Conservation (phyloP, 2,329 filamentous ascomycete species). For the Scedosporium dehoogii region DNA sequence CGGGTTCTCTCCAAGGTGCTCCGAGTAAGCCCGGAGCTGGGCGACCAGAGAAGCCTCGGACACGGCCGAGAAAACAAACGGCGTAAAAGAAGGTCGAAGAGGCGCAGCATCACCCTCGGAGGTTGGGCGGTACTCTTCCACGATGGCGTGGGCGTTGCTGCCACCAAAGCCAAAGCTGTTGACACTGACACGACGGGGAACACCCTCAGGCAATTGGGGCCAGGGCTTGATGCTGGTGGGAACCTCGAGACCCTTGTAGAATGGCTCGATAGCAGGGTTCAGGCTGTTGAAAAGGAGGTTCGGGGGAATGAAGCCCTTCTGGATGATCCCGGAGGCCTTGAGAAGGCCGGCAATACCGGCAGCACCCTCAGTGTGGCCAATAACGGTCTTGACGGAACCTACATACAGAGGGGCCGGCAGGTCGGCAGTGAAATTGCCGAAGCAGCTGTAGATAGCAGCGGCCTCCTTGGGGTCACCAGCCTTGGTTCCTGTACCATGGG, state of each 20-base stretch:
- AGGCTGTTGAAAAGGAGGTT: slow-evolving; percentile 13
- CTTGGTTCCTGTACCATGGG: not conserved
- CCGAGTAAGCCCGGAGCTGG: not conserved
- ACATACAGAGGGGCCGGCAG: slow-evolving; percentile 20
- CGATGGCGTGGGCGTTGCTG: slow-evolving; percentile 18
- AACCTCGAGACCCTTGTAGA: not conserved
- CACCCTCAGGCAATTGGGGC: slow-evolving; percentile 13
- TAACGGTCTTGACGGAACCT: slow-evolving; percentile 16
- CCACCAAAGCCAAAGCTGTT: slow-evolving; percentile 21
- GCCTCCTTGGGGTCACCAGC: slow-evolving; percentile 20
- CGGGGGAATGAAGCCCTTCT: slow-evolving; percentile 15
- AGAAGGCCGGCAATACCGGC: slow-evolving; percentile 16
- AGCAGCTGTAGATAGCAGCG: slow-evolving; percentile 13
- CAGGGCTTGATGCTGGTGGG: slow-evolving; percentile 13
- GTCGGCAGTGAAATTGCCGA: slow-evolving; percentile 5
- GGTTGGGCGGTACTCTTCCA: slow-evolving; percentile 5
- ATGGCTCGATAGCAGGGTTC: slow-evolving; percentile 14
- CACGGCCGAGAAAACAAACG: not conserved
- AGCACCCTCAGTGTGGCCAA: slow-evolving; percentile 18
- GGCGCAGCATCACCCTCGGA: no score
- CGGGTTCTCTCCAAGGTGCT: not conserved
- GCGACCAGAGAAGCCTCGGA: not conserved
- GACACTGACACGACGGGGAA: slow-evolving; percentile 16
- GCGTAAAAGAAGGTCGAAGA: not conserved
- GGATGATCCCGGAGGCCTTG: slow-evolving; percentile 15